Conservation (phyloP, 345 rosid species). For the Boechera retrofracta region DNA sequence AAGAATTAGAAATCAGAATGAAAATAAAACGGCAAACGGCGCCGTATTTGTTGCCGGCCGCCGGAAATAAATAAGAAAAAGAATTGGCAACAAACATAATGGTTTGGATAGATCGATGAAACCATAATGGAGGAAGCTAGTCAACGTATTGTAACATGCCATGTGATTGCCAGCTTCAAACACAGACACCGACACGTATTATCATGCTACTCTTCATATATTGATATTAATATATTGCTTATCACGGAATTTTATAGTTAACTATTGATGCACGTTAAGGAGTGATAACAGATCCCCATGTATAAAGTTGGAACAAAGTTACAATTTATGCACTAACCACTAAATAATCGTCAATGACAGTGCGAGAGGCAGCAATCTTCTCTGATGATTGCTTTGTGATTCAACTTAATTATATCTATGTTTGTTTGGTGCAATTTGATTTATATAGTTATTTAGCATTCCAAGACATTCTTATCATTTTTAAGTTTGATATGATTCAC, state of each 20-base stretch:
- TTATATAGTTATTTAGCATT: constrained; percentile 6
- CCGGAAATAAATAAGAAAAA: constrained; percentile 28
- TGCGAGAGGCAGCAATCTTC: constrained; percentile 21
- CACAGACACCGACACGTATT: constrained; percentile 38
- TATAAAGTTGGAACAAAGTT: constrained; percentile 29
- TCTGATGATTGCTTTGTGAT: constrained; percentile 36
- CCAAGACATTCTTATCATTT: constrained; percentile 36
- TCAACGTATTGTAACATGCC: constrained; percentile 54
- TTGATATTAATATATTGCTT: background rate
- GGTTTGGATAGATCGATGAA: constrained; percentile 39
- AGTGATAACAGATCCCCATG: constrained; percentile 29
- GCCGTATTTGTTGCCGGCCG: constrained; percentile 39
- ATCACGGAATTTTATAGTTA: constrained; percentile 13
- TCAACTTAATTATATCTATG: constrained; percentile 2
- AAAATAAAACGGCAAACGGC: constrained; percentile 6
- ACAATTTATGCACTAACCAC: constrained; percentile 35
- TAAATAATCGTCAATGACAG: constrained; percentile 38
- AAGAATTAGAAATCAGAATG: constrained; percentile 5
- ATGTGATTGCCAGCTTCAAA: constrained; percentile 69
- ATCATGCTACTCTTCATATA: constrained; percentile 17
- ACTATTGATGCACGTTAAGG: constrained; percentile 27
- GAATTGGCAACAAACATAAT: constrained; percentile 32
- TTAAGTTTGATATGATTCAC: constrained; percentile 1
- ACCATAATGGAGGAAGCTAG: constrained; percentile 37
- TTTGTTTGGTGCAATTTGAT: constrained; percentile 13